Percentiles rank a stretch among this genome's conserved stretches.
phyloP scores from a whole-genome alignment of 768 basidiomycete species.

The Lentinula lateritia region DNA sequence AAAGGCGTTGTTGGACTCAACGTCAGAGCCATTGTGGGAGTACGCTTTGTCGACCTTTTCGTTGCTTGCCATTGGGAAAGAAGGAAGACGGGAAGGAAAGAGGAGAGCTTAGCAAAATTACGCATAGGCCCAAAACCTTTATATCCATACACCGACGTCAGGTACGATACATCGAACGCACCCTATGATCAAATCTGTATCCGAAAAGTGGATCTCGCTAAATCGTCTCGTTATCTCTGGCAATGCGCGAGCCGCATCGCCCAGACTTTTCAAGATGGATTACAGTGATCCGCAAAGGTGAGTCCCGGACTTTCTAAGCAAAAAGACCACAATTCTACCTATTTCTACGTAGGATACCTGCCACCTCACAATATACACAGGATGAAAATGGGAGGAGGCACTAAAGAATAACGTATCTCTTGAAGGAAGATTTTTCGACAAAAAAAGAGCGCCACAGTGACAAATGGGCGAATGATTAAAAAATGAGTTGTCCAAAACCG shows the following conservation, averaged over 20 bases:
- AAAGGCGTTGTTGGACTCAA: slow-evolving; percentile 1
- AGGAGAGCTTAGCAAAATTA: neutral
- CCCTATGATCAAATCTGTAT: neutral
- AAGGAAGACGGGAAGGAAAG: neutral
- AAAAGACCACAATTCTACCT: neutral
- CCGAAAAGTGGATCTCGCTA: neutral
- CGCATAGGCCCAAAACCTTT: neutral
- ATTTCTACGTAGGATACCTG: too few species aligned
- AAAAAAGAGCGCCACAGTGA: neutral
- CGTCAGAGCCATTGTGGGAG: neutral
- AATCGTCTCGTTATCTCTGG: neutral
- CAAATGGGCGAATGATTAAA: neutral
- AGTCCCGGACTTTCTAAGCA: neutral
- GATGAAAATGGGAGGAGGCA: too few species aligned
- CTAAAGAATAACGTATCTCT: too few species aligned
- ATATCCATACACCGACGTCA: neutral
- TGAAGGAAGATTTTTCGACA: too few species aligned
- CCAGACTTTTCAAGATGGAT: neutral
- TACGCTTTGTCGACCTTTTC: neutral
- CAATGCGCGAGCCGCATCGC: neutral
- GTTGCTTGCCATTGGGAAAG: neutral
- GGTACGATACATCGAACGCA: neutral
- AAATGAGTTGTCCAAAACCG: neutral
- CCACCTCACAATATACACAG: too few species aligned
- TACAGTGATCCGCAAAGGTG: neutral